Percentiles rank a stretch among this genome's conserved stretches.
Evolutionary conservation across 306 rosid genomes (phyloP).

Genomic region (Carpinus fangiana): DNA sequence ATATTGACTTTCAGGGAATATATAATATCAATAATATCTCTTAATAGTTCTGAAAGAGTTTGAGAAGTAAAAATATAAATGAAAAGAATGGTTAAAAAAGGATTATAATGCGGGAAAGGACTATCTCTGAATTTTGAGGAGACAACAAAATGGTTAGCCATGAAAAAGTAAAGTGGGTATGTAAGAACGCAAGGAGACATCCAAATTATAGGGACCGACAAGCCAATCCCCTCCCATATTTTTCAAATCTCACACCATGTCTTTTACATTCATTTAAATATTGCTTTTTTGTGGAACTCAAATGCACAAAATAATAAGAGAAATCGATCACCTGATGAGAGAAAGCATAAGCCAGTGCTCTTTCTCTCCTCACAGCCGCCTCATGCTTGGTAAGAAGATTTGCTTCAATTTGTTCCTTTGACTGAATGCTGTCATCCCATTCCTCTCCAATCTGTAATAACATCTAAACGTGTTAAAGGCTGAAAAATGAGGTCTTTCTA

Average conservation of each 20-base stretch:
- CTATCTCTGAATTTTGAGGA: not conserved
- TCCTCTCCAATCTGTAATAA: conserved; percentile 83
- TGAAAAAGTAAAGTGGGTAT: not conserved
- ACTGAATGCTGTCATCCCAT: conserved; percentile 97
- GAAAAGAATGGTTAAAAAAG: no score
- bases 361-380: conserved; percentile 91
- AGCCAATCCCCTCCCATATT: not conserved
- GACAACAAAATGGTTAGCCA: not conserved
- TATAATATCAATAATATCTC: no score
- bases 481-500: conserved; percentile 13
- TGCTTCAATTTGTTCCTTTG: conserved; percentile 96
- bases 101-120: not conserved
- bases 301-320: conserved; percentile 14
- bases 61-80: not conserved
- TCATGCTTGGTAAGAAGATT: conserved; percentile 77
- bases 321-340: conserved; percentile 79
- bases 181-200: not conserved
- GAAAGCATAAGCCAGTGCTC: conserved; percentile 96
- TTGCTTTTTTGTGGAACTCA: not conserved
- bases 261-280: conserved; percentile 8
- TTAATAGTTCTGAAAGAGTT: not conserved
- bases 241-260: conserved; percentile 3
- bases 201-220: not conserved
- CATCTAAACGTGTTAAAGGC: conserved; percentile 26
- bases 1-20: no score